Evolutionary conservation across 2,329 filamentous ascomycete species (phyloP).

Genomic region (Colletotrichum lentis): DNA sequence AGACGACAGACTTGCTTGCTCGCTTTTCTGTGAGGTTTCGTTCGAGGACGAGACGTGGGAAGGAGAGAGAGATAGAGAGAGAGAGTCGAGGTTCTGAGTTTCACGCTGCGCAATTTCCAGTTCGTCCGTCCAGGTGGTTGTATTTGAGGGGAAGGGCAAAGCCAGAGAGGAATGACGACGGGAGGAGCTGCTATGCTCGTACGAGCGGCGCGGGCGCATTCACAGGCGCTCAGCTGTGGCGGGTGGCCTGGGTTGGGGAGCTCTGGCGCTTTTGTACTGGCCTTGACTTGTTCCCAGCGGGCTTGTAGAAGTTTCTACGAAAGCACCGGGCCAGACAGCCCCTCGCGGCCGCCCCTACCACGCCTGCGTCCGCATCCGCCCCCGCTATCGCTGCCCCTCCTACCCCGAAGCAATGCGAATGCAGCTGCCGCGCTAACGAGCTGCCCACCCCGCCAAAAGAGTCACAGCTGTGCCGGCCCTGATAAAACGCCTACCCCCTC

Average conservation of each 20-base stretch:
- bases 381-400: slow-evolving; percentile 37
- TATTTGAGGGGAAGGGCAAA: slow-evolving; percentile 30
- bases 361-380: slow-evolving; percentile 13
- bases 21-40: not conserved
- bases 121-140: slow-evolving; percentile 17
- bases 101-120: slow-evolving; percentile 18
- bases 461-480: slow-evolving; percentile 38
- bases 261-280: slow-evolving; percentile 48
- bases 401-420: slow-evolving; percentile 25
- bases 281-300: slow-evolving; percentile 48
- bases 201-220: slow-evolving; percentile 31
- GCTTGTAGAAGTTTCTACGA: slow-evolving; percentile 57
- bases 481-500: slow-evolving; percentile 37
- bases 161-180: slow-evolving; percentile 18
- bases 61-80: not conserved
- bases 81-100: slow-evolving; percentile 14
- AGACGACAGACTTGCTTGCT: not conserved
- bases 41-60: not conserved
- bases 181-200: slow-evolving; percentile 27
- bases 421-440: slow-evolving; percentile 35
- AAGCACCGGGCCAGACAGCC: slow-evolving; percentile 30
- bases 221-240: slow-evolving; percentile 41
- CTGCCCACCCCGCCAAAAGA: slow-evolving; percentile 27
- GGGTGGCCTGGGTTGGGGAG: slow-evolving; percentile 40
- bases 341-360: slow-evolving; percentile 35